phyloP scores from a whole-genome alignment of 306 rosid genomes.

The Hylodesmum podocarpum region DNA sequence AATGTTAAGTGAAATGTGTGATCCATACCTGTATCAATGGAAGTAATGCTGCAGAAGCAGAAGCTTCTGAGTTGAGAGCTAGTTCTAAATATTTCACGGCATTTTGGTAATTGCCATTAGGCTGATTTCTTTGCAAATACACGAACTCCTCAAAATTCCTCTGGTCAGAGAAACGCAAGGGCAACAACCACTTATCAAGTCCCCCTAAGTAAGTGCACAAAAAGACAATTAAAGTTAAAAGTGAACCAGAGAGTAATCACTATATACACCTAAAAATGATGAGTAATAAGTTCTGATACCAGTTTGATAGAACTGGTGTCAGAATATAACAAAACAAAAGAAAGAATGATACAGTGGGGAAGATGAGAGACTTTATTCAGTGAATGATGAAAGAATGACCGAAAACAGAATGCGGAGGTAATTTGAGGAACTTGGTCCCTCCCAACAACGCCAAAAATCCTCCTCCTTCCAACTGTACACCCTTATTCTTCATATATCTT shows the following conservation, averaged over 20 bases:
- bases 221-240: constrained; percentile 15
- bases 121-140: constrained; percentile 31
- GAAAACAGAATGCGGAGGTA: neutral
- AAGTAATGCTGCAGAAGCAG: constrained; percentile 58
- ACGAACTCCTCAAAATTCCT: constrained; percentile 46
- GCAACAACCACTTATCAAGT: constrained; percentile 65
- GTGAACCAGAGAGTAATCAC: constrained; percentile 4
- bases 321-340: neutral
- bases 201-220: constrained; percentile 51
- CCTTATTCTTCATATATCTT: neutral
- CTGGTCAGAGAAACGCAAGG: constrained; percentile 56
- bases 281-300: neutral
- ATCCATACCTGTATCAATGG: constrained; percentile 75
- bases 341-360: neutral
- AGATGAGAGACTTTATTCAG: neutral
- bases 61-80: constrained; percentile 55
- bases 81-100: constrained; percentile 59
- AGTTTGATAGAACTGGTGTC: neutral
- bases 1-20: constrained; percentile 10
- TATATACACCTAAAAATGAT: constrained; percentile 13
- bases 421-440: neutral
- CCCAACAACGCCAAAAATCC: neutral
- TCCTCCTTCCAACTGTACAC: neutral
- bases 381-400: neutral
- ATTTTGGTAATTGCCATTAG: constrained; percentile 47